These are phyloP conservation scores for Acer negundo DNA, from an alignment of 345 rosid species.

Conservation along the genomic window DNA sequence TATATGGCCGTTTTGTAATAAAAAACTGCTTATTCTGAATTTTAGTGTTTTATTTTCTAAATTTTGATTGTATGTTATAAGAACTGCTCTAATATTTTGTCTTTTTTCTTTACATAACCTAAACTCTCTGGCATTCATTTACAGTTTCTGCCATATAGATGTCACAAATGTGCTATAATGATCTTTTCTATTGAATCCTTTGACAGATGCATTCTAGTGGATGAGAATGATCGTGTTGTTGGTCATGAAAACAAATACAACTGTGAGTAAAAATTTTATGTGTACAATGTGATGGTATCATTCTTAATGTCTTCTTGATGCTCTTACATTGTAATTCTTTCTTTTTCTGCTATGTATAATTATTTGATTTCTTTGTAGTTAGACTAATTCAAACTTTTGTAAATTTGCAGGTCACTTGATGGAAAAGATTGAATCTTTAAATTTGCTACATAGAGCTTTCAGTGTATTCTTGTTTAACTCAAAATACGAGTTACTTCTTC, in stretches of 20 bases:
- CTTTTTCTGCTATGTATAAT: not conserved
- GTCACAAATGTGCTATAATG: not conserved
- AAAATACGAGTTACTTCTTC: slow-evolving; percentile 93
- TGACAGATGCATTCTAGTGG: slow-evolving; percentile 93
- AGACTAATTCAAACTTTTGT: slow-evolving; percentile 1
- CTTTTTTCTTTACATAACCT: not conserved
- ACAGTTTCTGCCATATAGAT: not conserved
- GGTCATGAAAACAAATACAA: slow-evolving; percentile 90
- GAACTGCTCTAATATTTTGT: not conserved
- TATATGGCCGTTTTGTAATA: not conserved
- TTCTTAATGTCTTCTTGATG: not conserved
- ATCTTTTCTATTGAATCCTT: slow-evolving; percentile 15
- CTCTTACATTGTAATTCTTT: not conserved
- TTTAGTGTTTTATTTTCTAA: not conserved
- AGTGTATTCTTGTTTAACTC: slow-evolving; percentile 95
- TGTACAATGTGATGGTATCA: not conserved
- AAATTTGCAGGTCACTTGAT: slow-evolving; percentile 81
- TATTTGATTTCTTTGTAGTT: not conserved
- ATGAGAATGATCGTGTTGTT: slow-evolving; percentile 72
- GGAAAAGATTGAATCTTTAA: slow-evolving; percentile 86
- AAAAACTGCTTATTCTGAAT: not conserved
- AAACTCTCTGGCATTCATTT: not conserved
- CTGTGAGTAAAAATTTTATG: slow-evolving; percentile 49
- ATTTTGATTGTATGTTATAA: not conserved
- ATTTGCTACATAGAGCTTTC: slow-evolving; percentile 91